Evolutionary conservation across 2,329 filamentous ascomycete genomes (phyloP), one percentile per base, ranked within the genome.

Genomic region (Didymella lethalis): DNA sequence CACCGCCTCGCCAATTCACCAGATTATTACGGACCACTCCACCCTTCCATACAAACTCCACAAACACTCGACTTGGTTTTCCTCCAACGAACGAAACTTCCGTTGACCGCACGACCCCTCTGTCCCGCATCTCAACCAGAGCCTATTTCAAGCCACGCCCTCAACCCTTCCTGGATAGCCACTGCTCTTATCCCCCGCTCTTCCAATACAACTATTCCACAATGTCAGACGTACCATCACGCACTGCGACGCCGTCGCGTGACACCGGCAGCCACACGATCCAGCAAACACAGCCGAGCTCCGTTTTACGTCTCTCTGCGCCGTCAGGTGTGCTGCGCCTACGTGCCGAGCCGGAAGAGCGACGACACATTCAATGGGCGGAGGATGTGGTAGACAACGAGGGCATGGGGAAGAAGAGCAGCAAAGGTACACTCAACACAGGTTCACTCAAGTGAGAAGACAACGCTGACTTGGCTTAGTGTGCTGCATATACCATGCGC

Each of bases 401-500:
- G 78, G 92, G 92, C 4, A 85, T 98, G 77, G 93, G 93, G 7
- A 91, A 91, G 78, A 99, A 98, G 81, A 94, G 88, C 64, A 96
- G 92, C 18, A 99, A 99, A 86, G 91, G 92, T 94, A 77, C 40
- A 18, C 46, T 38, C 32, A 20, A 40, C 18, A 18, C n/a, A n/a
- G 29, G 11, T 8, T 14, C 3, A 4, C n/a, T 12, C 16, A 28
- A 40, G n/a, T 40, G 32, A 40, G 8, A 23, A 20, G 25, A 34
- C 16, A 7, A 3, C 4, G 32, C 51, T 62, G 48, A 64, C 54
- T 36, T 25, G 8, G 2, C 12, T 8, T 49, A 96, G 95, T 98
- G n/a, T 99, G 95, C 84, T 99, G 95, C 78, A 99, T 99, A 77
- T 99, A 97, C 80, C 94, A 97, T 80, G 90, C 90, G 61, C 89